phyloP scores from a whole-genome alignment of 2,329 filamentous ascomycete species.

The Xylaria sp. region DNA sequence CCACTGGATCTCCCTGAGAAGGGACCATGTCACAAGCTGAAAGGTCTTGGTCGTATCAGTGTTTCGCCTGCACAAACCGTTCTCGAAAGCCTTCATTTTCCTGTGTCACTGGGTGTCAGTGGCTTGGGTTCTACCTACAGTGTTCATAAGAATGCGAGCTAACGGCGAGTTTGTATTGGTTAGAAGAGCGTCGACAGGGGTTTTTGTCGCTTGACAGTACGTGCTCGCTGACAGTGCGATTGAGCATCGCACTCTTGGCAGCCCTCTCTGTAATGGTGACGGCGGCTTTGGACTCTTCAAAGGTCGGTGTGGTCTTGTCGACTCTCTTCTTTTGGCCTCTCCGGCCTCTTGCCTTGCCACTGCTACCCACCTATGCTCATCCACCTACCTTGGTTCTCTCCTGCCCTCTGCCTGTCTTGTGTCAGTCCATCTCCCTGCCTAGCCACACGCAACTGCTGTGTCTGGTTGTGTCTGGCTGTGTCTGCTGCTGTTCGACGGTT shows the following conservation, averaged over 20 bases:
- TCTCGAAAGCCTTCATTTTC: conserved; percentile 8
- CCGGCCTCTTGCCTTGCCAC: conserved; percentile 2
- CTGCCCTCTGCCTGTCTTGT: not conserved
- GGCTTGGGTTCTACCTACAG: conserved; percentile 8
- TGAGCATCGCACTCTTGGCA: conserved; percentile 26
- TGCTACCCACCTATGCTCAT: not conserved
- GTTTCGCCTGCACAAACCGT: conserved; percentile 16
- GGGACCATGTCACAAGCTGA: not conserved
- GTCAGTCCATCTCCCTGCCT: not conserved
- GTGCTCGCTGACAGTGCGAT: conserved; percentile 24
- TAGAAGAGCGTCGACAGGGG: conserved; percentile 24
- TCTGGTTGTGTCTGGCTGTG: not conserved
- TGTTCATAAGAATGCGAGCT: conserved; percentile 24
- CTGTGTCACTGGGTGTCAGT: conserved; percentile 14
- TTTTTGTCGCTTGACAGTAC: conserved; percentile 17
- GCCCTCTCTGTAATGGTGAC: conserved; percentile 27
- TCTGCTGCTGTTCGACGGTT: not conserved
- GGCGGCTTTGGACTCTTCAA: conserved; percentile 27
- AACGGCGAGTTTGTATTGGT: conserved; percentile 26
- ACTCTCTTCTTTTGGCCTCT: conserved; percentile 5
- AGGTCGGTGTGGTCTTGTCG: conserved; percentile 30
- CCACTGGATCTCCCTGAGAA: not conserved
- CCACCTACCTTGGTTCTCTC: not conserved
- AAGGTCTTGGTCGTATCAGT: conserved; percentile 12
- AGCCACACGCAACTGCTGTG: not conserved